A percentile compares a stretch with the other conserved stretches of the same genome.
Conservation (phyloP, 2,329 filamentous ascomycete genomes). For the Thermoascus crustaceus region DNA sequence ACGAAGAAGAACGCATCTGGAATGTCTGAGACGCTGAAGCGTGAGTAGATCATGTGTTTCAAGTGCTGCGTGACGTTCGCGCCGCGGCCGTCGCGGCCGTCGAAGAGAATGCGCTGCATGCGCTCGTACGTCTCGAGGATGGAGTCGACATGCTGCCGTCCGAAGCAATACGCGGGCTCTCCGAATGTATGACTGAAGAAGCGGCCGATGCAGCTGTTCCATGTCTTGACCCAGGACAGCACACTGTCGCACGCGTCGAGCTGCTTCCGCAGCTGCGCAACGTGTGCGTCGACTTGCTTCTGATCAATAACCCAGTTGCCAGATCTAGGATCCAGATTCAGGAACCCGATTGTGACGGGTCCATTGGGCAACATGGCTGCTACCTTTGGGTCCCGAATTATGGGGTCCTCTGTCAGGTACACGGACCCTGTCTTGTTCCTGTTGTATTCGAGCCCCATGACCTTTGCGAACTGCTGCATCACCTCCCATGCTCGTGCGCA, state of each 20-base stretch:
- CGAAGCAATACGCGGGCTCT: slow-evolving; percentile 43
- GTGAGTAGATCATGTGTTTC: slow-evolving; percentile 39
- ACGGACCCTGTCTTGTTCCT: slow-evolving; percentile 43
- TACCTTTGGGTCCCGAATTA: slow-evolving; percentile 11
- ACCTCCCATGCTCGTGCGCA: slow-evolving; percentile 38
- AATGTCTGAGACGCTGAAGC: slow-evolving; percentile 39
- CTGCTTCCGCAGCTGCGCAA: slow-evolving; percentile 33
- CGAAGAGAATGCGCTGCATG: slow-evolving; percentile 42
- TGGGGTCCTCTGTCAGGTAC: slow-evolving; percentile 31
- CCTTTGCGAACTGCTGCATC: slow-evolving; percentile 35
- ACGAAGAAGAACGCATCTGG: slow-evolving; percentile 43
- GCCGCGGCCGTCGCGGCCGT: slow-evolving; percentile 4
- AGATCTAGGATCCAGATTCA: slow-evolving; percentile 25
- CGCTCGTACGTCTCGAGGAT: slow-evolving; percentile 39
- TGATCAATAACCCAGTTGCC: slow-evolving; percentile 35
- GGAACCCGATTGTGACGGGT: slow-evolving; percentile 47
- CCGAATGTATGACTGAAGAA: slow-evolving; percentile 49
- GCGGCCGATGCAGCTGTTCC: slow-evolving; percentile 45
- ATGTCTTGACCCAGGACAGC: slow-evolving; percentile 47
- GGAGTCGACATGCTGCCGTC: slow-evolving; percentile 40
- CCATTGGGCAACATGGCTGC: slow-evolving; percentile 39
- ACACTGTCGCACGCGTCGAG: slow-evolving; percentile 39
- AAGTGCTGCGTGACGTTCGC: slow-evolving; percentile 44
- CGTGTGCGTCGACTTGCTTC: slow-evolving; percentile 30
- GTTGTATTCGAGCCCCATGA: slow-evolving; percentile 39